Conservation (phyloP, 2,329 filamentous ascomycete species). For the Bipolaris sorokiniana region DNA sequence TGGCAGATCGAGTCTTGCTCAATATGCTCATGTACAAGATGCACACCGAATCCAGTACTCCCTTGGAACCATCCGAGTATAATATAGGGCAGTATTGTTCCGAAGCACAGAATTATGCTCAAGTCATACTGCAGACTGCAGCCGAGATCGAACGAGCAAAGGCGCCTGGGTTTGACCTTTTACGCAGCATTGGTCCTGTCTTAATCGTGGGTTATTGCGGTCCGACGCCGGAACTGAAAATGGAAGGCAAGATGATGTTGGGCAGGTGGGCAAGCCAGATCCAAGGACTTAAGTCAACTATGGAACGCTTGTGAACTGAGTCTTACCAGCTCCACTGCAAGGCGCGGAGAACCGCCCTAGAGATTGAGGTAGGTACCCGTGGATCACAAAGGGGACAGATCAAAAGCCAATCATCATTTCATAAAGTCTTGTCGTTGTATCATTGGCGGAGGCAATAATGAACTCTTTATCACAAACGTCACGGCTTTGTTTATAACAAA, state of each 20-base stretch:
- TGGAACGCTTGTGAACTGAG: background rate
- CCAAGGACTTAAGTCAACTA: constrained; percentile 9
- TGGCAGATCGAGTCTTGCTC: constrained; percentile 3
- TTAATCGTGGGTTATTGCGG: constrained; percentile 30
- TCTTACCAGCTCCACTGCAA: background rate
- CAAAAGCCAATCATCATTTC: background rate
- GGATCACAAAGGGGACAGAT: background rate
- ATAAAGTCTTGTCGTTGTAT: too few relatives aligned
- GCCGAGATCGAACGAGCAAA: constrained; percentile 1
- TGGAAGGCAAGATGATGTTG: constrained; percentile 29
- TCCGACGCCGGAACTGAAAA: constrained; percentile 22
- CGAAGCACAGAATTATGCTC: background rate
- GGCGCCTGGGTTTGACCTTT: background rate
- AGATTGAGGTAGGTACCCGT: background rate
- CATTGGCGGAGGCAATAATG: background rate
- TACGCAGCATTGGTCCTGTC: constrained; percentile 22
- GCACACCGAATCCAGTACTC: constrained; percentile 3
- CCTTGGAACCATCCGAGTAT: constrained; percentile 11
- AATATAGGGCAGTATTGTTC: background rate
- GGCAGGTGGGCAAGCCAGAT: constrained; percentile 30
- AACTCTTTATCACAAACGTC: background rate
- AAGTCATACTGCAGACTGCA: background rate
- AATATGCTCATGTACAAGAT: constrained; percentile 19
- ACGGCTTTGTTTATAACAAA: background rate
- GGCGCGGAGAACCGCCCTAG: background rate